These are phyloP conservation scores for Coemansia sp. DNA, from an alignment of 371 early-diverging fungal genomes.

Conservation along the genomic window DNA sequence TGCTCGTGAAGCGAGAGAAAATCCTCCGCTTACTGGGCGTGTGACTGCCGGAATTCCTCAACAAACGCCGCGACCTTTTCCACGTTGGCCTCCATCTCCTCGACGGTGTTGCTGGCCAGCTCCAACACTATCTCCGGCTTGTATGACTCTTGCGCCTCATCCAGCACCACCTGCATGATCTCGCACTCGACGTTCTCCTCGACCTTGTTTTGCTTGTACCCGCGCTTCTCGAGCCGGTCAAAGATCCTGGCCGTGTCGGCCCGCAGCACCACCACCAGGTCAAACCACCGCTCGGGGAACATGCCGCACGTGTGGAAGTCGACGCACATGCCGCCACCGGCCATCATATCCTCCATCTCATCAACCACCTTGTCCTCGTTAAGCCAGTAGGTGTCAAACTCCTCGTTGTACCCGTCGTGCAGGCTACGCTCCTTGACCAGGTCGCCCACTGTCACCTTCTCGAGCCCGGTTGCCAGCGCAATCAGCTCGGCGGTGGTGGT, in stretches of 20 bases:
- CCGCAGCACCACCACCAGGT: constrained; percentile 90
- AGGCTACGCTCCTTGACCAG: constrained; percentile 83
- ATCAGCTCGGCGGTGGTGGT: constrained; percentile 88
- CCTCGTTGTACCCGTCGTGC: constrained; percentile 85
- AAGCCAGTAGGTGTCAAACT: constrained; percentile 87
- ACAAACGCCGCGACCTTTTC: constrained; percentile 51
- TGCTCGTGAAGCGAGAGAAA: not conserved
- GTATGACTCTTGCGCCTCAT: constrained; percentile 87
- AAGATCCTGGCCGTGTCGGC: constrained; percentile 78
- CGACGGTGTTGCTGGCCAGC: constrained; percentile 73
- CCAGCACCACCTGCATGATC: constrained; percentile 96
- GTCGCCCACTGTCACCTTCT: constrained; percentile 85
- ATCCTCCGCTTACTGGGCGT: not conserved
- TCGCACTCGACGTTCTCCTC: constrained; percentile 97
- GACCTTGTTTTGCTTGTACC: constrained; percentile 87
- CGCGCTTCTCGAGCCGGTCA: constrained; percentile 80
- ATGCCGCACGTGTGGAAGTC: constrained; percentile 94
- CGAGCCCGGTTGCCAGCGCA: constrained; percentile 57
- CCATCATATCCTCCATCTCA: constrained; percentile 80
- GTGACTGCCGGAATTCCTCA: constrained; percentile 26
- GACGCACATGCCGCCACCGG: constrained; percentile 80
- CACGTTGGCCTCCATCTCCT: constrained; percentile 90
- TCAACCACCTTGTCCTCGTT: constrained; percentile 93
- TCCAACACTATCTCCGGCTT: constrained; percentile 77
- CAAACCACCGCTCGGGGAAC: constrained; percentile 96